Percentiles rank a stretch among this genome's conserved stretches.
Evolutionary conservation across 2,329 filamentous ascomycete genomes (phyloP).

Genomic region (Tothia fuscella): DNA sequence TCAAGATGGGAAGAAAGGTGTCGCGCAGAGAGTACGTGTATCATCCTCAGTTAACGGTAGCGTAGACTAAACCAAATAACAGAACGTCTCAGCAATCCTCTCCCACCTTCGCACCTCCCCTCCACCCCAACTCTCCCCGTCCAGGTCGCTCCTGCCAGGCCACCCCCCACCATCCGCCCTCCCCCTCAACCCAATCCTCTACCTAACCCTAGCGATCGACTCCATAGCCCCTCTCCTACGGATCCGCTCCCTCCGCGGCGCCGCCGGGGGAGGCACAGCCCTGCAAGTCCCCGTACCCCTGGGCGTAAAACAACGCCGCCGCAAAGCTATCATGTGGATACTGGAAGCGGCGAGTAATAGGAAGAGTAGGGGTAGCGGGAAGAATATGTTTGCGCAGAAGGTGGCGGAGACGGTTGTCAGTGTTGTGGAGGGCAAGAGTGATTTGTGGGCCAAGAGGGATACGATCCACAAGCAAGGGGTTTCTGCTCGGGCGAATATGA

Average conservation of each 20-base stretch:
- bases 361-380: conserved; percentile 58
- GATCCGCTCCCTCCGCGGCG: conserved; percentile 62
- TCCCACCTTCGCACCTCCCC: conserved; percentile 73
- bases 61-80: conserved; percentile 8
- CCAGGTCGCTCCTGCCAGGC: conserved; percentile 61
- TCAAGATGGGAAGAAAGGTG: conserved; percentile 78
- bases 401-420: conserved; percentile 78
- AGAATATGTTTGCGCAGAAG: conserved; percentile 59
- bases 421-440: conserved; percentile 75
- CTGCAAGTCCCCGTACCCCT: conserved; percentile 76
- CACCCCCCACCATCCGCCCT: conserved; percentile 66
- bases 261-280: conserved; percentile 73
- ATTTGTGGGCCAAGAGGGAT: conserved; percentile 72
- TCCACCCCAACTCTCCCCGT: conserved; percentile 61
- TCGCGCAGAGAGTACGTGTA: conserved; percentile 67
- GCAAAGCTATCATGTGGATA: conserved; percentile 80
- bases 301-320: conserved; percentile 58
- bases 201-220: conserved; percentile 83
- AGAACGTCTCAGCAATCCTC: conserved; percentile 81
- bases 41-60: conserved; percentile 8
- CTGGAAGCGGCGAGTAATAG: conserved; percentile 71
- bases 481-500: conserved; percentile 60
- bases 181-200: conserved; percentile 77
- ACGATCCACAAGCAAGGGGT: conserved; percentile 72
- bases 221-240: conserved; percentile 81